These are phyloP conservation scores for Fomitopsis pulvina DNA, from an alignment of 768 basidiomycete species.

Conservation along the genomic window DNA sequence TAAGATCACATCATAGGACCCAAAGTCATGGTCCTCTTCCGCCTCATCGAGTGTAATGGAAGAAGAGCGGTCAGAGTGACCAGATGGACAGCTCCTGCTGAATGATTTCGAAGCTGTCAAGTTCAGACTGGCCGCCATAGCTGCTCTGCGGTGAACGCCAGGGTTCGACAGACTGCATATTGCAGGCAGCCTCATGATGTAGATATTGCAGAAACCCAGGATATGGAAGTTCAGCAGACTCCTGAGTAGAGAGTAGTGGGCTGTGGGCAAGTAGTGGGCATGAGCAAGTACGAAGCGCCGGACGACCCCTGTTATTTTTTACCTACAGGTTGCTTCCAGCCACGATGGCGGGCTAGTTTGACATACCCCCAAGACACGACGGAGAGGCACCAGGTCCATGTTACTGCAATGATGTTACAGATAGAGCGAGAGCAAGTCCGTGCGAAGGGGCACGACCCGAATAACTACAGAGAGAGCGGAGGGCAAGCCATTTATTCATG, in stretches of 20 bases:
- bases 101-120: no score
- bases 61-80: background rate
- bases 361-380: no score
- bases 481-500: constrained; percentile 20
- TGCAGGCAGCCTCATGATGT: background rate
- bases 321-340: no score
- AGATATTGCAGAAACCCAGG: background rate
- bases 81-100: background rate
- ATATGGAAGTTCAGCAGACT: no score
- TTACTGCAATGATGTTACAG: background rate
- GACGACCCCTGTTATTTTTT: no score
- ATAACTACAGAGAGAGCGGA: background rate
- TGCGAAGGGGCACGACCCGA: background rate
- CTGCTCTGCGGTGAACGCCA: no score
- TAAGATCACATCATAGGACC: constrained; percentile 40
- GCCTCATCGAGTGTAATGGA: background rate
- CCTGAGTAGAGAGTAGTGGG: no score
- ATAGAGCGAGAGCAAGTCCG: background rate
- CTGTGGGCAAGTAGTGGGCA: no score
- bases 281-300: no score
- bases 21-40: constrained; percentile 3
- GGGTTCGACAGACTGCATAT: background rate
- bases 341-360: no score
- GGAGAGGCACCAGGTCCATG: no score
- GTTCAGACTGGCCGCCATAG: no score